Base-by-base conservation (phyloP, 2,329 filamentous ascomycete species). In the Zymoseptoria crescenta region DNA sequence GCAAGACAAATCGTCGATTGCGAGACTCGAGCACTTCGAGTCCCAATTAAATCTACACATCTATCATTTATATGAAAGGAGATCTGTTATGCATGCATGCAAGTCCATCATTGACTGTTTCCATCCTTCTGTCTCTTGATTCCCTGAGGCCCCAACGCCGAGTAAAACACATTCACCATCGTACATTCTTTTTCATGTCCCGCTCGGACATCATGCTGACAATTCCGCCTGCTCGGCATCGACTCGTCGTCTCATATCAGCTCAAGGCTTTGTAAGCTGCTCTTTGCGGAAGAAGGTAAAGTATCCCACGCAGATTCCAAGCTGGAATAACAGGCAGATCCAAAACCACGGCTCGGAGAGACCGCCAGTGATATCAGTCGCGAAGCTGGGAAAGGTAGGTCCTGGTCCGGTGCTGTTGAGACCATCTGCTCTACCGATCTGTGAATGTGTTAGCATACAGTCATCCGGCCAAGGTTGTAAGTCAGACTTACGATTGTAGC, bases 381-480 rank as follows among this genome's bases (percentile, higher is more conserved):
- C 79, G 62, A 87, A 79, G 70, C 86, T 82, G 0, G 85, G 85
- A 62, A 85, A 87, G 19, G 86, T 83, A 2, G 77, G 74, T 1
- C 83, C 83, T 1, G 85, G 84, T 0, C 85, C 85, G 24, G 83
- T 76, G 6, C 77, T 80, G 69, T 87, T 81, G 0, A 85, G 84
- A 8, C 82, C 83, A 56, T 80, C 81, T 3, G 81, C 83, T 55
- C 84, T 73, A 1, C 83, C 84, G 29, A 82, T 76, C 51, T 52
- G 20, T 8, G 49, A 19, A 9, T 10, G 30, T 28, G 24, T 29
- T 16, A 29, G 24, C 20, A 29, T 9, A 19, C 1, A 7, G 13
- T 52, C 24, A 28, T 8, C 7, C 28, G 21, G 24, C 27, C 3
- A 10, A 19, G 6, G 9, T 8, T 3, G n/a, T 6, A 4, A 29